Conservation (phyloP, 148 eudicot genomes). For the Camellia granthamiana region DNA sequence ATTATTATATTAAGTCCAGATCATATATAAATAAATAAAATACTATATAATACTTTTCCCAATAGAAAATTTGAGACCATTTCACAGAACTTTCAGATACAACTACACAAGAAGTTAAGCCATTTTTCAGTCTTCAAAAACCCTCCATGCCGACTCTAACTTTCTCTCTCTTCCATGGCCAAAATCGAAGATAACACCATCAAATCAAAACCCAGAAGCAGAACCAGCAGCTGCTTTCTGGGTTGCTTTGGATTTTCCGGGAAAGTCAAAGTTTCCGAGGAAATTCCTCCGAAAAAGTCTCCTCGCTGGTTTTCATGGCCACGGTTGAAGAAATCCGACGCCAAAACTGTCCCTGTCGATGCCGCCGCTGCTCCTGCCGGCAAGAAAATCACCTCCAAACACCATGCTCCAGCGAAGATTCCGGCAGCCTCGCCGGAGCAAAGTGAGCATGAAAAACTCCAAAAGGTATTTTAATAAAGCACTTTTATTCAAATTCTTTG, state of each 20-base stretch:
- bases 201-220: neutral
- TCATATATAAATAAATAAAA: too few relatives aligned
- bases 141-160: neutral
- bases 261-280: neutral
- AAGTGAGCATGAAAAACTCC: neutral
- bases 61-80: too few relatives aligned
- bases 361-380: neutral
- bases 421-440: neutral
- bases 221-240: neutral
- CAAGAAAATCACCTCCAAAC: too few relatives aligned
- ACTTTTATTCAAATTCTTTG: neutral
- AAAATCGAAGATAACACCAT: neutral
- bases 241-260: slow-evolving; percentile 25
- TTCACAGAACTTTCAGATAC: too few relatives aligned
- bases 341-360: slow-evolving; percentile 7
- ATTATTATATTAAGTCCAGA: too few relatives aligned
- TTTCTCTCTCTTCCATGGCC: neutral
- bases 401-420: neutral
- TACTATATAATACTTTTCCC: too few relatives aligned
- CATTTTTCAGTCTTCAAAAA: too few relatives aligned
- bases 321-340: slow-evolving; percentile 8
- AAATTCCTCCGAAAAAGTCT: neutral
- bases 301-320: slow-evolving; percentile 5
- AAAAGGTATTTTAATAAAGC: neutral
- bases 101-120: too few relatives aligned